Evolutionary conservation across 2,329 filamentous ascomycete genomes (phyloP).

Genomic region (Colletotrichum tabaci): DNA sequence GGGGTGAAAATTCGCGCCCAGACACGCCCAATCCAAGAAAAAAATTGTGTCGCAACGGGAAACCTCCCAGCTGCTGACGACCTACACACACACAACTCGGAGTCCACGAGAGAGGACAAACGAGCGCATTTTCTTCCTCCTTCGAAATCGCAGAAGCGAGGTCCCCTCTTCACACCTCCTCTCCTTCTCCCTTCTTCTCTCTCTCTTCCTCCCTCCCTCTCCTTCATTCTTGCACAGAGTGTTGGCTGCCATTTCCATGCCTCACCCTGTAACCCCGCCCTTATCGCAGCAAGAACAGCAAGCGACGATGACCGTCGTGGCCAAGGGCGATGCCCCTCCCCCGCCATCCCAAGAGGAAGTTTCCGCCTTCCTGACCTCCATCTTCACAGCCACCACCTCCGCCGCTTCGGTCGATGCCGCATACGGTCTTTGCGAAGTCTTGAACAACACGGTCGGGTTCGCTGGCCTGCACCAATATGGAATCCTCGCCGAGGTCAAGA

Average conservation of each 20-base stretch:
- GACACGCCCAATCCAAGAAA: constrained; percentile 39
- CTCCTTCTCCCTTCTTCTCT: constrained; percentile 8
- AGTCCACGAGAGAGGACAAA: constrained; percentile 41
- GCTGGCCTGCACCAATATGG: constrained; percentile 68
- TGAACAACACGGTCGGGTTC: constrained; percentile 69
- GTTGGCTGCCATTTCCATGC: constrained; percentile 52
- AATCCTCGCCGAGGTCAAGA: constrained; percentile 69
- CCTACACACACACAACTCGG: constrained; percentile 30
- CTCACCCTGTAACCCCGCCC: constrained; percentile 65
- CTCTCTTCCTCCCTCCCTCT: constrained; percentile 12
- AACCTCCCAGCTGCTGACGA: constrained; percentile 22
- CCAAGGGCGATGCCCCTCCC: constrained; percentile 64
- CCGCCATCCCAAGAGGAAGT: constrained; percentile 78
- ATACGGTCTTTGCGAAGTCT: constrained; percentile 73
- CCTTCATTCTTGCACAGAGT: constrained; percentile 9
- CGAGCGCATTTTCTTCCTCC: constrained; percentile 38
- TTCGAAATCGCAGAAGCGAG: constrained; percentile 37
- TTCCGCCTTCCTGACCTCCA: constrained; percentile 73
- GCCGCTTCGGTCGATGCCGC: constrained; percentile 76
- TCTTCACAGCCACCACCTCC: constrained; percentile 80
- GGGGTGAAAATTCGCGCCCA: constrained; percentile 19
- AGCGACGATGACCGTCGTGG: constrained; percentile 53
- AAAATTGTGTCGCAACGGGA: constrained; percentile 35
- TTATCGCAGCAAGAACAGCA: constrained; percentile 45
- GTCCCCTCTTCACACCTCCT: constrained; percentile 5